Conservation (phyloP, 805 yeast species). For the Schwanniomyces yamadae region DNA sequence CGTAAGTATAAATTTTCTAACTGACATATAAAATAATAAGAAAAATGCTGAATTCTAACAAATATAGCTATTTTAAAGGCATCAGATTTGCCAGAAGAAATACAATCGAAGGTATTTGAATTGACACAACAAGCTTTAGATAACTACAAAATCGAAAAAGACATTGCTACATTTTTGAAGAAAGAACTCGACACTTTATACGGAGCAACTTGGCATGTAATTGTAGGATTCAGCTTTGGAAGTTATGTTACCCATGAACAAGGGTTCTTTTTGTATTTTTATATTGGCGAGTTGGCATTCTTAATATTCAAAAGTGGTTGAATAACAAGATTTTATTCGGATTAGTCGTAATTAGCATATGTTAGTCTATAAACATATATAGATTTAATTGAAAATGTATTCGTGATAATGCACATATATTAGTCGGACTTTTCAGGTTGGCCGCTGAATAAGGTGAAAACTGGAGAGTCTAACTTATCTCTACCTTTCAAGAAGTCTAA, state of each 20-base stretch:
- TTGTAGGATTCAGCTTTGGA: conserved; percentile 79
- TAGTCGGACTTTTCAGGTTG: conserved; percentile 54
- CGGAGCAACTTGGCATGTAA: conserved; percentile 79
- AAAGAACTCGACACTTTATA: conserved; percentile 61
- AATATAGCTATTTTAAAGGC: conserved; percentile 39
- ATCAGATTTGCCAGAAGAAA: conserved; percentile 50
- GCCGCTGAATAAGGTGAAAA: conserved; percentile 84
- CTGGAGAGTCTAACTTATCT: conserved; percentile 79
- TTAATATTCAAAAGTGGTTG: conserved; percentile 68
- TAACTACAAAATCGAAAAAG: conserved; percentile 50
- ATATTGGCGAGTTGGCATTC: conserved; percentile 66
- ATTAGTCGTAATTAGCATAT: background rate
- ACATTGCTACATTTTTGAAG: conserved; percentile 64
- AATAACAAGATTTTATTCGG: conserved; percentile 1
- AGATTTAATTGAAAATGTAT: too few relatives aligned
- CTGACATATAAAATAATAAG: background rate
- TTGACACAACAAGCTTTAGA: conserved; percentile 46
- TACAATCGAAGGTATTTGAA: conserved; percentile 50
- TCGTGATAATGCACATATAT: too few relatives aligned
- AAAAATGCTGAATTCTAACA: conserved; percentile 11
- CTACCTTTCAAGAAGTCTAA: conserved; percentile 93
- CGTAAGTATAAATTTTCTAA: conserved; percentile 6
- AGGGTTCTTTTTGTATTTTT: conserved; percentile 69
- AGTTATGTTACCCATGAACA: conserved; percentile 77
- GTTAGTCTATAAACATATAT: background rate